These are phyloP conservation scores for Cladochytrium replicatum DNA, from an alignment of 192 early-diverging fungal species.

Conservation along the genomic window DNA sequence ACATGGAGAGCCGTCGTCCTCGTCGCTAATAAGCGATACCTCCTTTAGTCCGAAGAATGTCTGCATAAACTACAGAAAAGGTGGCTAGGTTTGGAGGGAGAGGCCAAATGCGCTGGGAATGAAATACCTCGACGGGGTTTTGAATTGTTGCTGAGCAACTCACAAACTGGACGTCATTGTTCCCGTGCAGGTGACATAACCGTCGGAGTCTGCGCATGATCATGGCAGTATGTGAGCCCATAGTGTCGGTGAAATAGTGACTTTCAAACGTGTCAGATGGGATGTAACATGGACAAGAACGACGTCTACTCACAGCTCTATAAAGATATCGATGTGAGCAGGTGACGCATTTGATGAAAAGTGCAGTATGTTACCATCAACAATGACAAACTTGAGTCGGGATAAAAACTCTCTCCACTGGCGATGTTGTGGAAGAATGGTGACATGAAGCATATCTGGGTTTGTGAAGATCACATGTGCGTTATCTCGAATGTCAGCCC, in stretches of 20 bases:
- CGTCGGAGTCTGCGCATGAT: constrained; percentile 58
- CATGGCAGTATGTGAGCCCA: constrained; percentile 57
- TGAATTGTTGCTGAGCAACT: constrained; percentile 65
- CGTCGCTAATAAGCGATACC: constrained; percentile 8
- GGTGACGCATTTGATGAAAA: neutral
- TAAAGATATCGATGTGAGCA: too few species aligned
- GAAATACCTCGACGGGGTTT: constrained; percentile 35
- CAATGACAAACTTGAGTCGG: constrained; percentile 48
- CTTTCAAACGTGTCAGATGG: too few species aligned
- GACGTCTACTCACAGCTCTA: too few species aligned
- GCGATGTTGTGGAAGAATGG: constrained; percentile 47
- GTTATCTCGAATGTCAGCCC: constrained; percentile 36
- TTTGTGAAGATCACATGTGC: constrained; percentile 67
- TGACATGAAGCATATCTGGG: constrained; percentile 68
- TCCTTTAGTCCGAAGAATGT: constrained; percentile 25
- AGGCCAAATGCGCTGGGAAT: neutral
- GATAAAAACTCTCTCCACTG: constrained; percentile 50
- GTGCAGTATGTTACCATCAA: constrained; percentile 56
- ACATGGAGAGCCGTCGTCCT: constrained; percentile 19
- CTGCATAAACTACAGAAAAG: constrained; percentile 18
- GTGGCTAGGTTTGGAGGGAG: neutral
- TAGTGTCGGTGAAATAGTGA: constrained; percentile 56
- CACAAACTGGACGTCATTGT: constrained; percentile 43
- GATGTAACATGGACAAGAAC: too few species aligned
- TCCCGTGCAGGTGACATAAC: constrained; percentile 35